Evolutionary conservation across 331 rosid species (phyloP).

Genomic region (Quercus tomentella): DNA sequence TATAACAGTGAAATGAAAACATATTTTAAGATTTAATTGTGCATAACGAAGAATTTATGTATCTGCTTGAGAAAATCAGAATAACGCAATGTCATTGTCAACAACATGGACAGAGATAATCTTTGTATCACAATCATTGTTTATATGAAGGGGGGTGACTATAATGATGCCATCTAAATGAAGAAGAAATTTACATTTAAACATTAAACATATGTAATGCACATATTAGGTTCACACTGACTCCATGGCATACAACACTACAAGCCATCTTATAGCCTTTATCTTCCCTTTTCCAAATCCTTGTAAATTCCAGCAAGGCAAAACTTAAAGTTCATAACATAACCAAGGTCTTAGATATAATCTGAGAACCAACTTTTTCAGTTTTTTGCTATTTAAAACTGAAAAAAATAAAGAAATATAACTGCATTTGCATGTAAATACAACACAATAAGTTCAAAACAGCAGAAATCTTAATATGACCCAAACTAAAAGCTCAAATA

Average conservation of each 20-base stretch:
- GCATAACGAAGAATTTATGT: not conserved
- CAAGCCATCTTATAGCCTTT: not conserved
- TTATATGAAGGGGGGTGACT: not conserved
- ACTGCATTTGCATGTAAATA: not conserved
- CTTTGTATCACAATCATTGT: not conserved
- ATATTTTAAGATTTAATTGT: not conserved
- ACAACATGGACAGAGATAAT: not conserved
- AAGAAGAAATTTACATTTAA: not conserved
- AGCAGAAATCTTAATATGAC: not conserved
- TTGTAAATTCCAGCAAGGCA: not conserved
- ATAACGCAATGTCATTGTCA: not conserved
- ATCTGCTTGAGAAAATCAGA: not conserved
- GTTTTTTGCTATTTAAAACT: not conserved
- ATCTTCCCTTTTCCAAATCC: not conserved
- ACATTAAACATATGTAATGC: not conserved
- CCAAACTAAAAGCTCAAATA: not conserved
- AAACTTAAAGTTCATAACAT: not conserved
- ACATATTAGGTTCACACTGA: not conserved
- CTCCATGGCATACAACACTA: not conserved
- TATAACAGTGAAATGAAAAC: not conserved
- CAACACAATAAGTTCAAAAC: not conserved
- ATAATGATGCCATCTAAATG: not conserved
- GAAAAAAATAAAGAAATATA: not conserved
- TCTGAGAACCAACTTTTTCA: not conserved
- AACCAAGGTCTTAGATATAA: not conserved